Evolutionary conservation across 768 basidiomycete species (phyloP), one percentile per base, ranked within the genome.

Genomic region (Hericium rajendrae): DNA sequence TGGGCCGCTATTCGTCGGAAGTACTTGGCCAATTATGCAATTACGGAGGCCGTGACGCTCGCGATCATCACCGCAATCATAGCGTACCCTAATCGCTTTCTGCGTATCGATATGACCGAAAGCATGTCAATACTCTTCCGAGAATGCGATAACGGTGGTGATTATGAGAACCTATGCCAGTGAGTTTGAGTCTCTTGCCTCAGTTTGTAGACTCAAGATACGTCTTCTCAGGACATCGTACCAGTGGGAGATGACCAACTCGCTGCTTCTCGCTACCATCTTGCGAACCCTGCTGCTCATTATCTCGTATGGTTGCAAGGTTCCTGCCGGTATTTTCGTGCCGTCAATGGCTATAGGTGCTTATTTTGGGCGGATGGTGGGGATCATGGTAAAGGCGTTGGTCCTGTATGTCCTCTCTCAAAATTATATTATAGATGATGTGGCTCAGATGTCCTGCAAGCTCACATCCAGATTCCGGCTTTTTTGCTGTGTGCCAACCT

Each of bases 261-360:
- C 94, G 3, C 74, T 99, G 6, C 72, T 99, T 20, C 76, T 98
- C 4, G 97, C 95, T 0, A 95, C 94, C 4, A 78, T 97, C 55
- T 84, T 97, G 56, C 85, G 95, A 4, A 88, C 82, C 20, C 85
- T 81, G 10, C 76, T 98, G 49, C 91, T 97, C 51, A 82, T 98
- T 20, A 73, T 98, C 22, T 93, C 92, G 2, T 99, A 98, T 68
- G 97, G 97, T 0, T 90, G 86, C 66, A 97, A 93, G 69, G 97
- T 99, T 0, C 97, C 97, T 1, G 91, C 91, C 11, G 97, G 97
- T 24, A 99, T 99, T 63, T 99, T 99, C 63, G 91, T 99, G 0
- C 97, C 97, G 2, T 97, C 94, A 3, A 98, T 99, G 97, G 97
- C 95, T 1, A 86, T 98, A 56, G 97, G 97, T 40, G 97, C 97